phyloP scores from a whole-genome alignment of 2,329 filamentous ascomycete species.

The Aspergillus sp. region DNA sequence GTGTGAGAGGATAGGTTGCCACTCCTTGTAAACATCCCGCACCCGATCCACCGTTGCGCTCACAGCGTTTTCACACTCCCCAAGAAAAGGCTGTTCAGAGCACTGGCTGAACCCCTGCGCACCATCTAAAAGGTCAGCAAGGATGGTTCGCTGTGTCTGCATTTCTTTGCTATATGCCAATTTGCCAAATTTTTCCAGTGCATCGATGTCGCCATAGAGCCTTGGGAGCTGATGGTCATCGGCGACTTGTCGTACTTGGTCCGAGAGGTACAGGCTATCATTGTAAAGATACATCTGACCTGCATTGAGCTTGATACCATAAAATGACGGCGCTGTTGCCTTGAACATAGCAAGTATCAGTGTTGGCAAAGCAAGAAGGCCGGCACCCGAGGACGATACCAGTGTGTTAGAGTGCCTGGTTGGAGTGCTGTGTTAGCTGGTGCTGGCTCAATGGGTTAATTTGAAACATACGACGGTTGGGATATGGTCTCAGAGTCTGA shows the following conservation, averaged over 20 bases:
- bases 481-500: conserved; percentile 41
- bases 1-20: conserved; percentile 58
- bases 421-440: conserved; percentile 20
- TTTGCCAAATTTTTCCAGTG: conserved; percentile 60
- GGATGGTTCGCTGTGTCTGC: conserved; percentile 63
- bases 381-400: conserved; percentile 42
- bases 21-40: conserved; percentile 55
- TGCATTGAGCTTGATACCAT: conserved; percentile 44
- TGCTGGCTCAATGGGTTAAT: neutral
- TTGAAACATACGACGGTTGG: conserved; percentile 34
- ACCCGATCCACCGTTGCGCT: conserved; percentile 59
- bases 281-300: conserved; percentile 67
- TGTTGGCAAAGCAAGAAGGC: conserved; percentile 47
- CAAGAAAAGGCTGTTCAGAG: conserved; percentile 58
- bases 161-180: conserved; percentile 63
- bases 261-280: conserved; percentile 59
- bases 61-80: conserved; percentile 61
- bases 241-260: conserved; percentile 52
- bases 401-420: conserved; percentile 33
- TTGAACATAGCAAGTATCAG: conserved; percentile 52
- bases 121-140: conserved; percentile 62
- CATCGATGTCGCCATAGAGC: conserved; percentile 55
- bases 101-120: conserved; percentile 62
- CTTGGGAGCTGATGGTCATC: conserved; percentile 49
- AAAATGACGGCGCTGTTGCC: conserved; percentile 48